Evolutionary conservation across 495 filamentous ascomycete species (phyloP), one percentile per base, ranked within the genome.

Genomic region (Saxophila tyrrhenica): DNA sequence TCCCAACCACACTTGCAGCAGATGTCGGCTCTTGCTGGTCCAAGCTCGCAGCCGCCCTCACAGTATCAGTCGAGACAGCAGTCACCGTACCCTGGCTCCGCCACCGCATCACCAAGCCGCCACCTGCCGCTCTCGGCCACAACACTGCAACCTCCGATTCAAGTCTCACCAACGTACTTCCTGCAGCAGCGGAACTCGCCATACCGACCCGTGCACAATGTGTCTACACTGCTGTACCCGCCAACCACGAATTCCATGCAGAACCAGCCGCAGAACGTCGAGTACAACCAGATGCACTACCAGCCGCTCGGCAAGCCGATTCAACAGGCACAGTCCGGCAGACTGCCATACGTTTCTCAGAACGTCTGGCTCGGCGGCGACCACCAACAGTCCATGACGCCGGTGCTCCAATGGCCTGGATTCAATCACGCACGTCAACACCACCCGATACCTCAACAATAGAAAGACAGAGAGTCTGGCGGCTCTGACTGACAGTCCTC

Each of bases 211-310:
- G 82, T 98, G 24, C 85, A 90, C 50, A 78, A 83, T 50, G 87
- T 96, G 49, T 87, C 89, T 57, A 94, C 88, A 2, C 75, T 98
- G 19, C 76, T 96, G 17, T 86, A 92, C 25, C 92, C 91, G 13
- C 87, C 92, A 48, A 86, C 89, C 0, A 86, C 87, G 15, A 76
- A 79, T 0, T 86, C 87, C 11, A 76, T 94, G 45, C 80, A 89
- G 46, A 82, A 87, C 58, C 83, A 85, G 54, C 64, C 79, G 65
- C 74, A 74, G 55, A 72, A 70, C 55, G 58, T 84, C 65, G 65
- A 77, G 52, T 72, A 85, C 65, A 73, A 87, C 60, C 87, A 95
- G 70, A 95, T 98, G 89, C 92, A 95, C 63, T 98, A 96, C 60
- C 91, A 94, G 62, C 87, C 91, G 3, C 70, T 98, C 9, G 86